Evolutionary conservation across 2,329 filamentous ascomycete species (phyloP).

Genomic region (Colletotrichum tabaci): DNA sequence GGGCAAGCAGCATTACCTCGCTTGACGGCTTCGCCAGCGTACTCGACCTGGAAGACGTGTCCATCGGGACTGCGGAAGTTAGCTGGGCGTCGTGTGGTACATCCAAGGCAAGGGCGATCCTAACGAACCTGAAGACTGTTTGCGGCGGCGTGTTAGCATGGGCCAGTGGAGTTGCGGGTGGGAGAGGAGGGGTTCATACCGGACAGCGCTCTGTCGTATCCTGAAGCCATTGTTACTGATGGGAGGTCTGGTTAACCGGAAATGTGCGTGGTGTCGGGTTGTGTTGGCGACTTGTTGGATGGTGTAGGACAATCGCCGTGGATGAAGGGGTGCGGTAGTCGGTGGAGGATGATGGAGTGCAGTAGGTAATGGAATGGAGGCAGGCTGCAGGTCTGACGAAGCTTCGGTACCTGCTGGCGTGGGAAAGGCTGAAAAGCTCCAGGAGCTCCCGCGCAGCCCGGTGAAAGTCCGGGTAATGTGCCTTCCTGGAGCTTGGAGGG

Average conservation of each 20-base stretch:
- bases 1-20: slow-evolving; percentile 74
- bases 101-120: slow-evolving; percentile 33
- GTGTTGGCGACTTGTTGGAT: slow-evolving; percentile 18
- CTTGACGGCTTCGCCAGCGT: slow-evolving; percentile 98
- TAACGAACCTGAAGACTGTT: slow-evolving; percentile 85
- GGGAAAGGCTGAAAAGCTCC: slow-evolving; percentile 44
- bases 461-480: slow-evolving; percentile 41
- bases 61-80: slow-evolving; percentile 88
- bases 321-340: slow-evolving; percentile 36
- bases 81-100: slow-evolving; percentile 52
- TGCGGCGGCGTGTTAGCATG: slow-evolving; percentile 58
- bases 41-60: slow-evolving; percentile 99
- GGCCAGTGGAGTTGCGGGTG: slow-evolving; percentile 48
- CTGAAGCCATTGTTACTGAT: slow-evolving; percentile 79
- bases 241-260: slow-evolving; percentile 35
- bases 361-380: slow-evolving; percentile 35
- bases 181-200: slow-evolving; percentile 72
- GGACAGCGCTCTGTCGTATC: slow-evolving; percentile 99
- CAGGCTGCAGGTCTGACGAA: slow-evolving; percentile 52
- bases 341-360: slow-evolving; percentile 40
- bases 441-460: slow-evolving; percentile 39
- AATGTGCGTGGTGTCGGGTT: slow-evolving; percentile 11
- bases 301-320: slow-evolving; percentile 36
- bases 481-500: slow-evolving; percentile 2
- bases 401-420: slow-evolving; percentile 45